Conservation (phyloP, 2,329 filamentous ascomycete species). For the Aureobasidium subglaciale region DNA sequence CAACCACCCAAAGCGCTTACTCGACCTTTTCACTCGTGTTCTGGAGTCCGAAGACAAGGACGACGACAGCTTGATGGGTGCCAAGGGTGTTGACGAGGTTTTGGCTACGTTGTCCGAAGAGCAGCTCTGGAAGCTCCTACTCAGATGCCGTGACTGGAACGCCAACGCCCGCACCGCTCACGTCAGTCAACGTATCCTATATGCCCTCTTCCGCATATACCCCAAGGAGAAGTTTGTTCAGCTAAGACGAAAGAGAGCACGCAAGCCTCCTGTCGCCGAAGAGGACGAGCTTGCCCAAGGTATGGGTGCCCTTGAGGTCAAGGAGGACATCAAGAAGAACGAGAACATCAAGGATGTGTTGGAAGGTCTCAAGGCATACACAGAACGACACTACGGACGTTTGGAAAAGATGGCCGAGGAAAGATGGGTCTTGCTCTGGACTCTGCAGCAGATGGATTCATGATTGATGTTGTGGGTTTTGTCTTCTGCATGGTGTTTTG, state of each 20-base stretch:
- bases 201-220: constrained; percentile 71
- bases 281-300: constrained; percentile 25
- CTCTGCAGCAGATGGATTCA: constrained; percentile 82
- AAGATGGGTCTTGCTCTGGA: constrained; percentile 91
- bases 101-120: constrained; percentile 71
- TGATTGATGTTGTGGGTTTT: background rate
- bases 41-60: constrained; percentile 58
- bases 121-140: constrained; percentile 75
- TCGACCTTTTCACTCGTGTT: constrained; percentile 76
- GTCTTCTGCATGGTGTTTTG: constrained; percentile 13
- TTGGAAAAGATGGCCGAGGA: constrained; percentile 88
- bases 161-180: constrained; percentile 83
- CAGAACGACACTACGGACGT: constrained; percentile 84
- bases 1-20: constrained; percentile 83
- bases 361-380: constrained; percentile 82
- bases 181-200: constrained; percentile 78
- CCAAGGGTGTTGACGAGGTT: constrained; percentile 70
- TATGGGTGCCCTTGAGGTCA: constrained; percentile 23
- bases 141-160: constrained; percentile 91
- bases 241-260: constrained; percentile 25
- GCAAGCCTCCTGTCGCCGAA: constrained; percentile 15
- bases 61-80: constrained; percentile 55
- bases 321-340: constrained; percentile 35
- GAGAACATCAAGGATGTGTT: constrained; percentile 74
- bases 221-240: constrained; percentile 66